phyloP scores from a whole-genome alignment of 371 early-diverging fungal species.

The Mortierella sp. region DNA sequence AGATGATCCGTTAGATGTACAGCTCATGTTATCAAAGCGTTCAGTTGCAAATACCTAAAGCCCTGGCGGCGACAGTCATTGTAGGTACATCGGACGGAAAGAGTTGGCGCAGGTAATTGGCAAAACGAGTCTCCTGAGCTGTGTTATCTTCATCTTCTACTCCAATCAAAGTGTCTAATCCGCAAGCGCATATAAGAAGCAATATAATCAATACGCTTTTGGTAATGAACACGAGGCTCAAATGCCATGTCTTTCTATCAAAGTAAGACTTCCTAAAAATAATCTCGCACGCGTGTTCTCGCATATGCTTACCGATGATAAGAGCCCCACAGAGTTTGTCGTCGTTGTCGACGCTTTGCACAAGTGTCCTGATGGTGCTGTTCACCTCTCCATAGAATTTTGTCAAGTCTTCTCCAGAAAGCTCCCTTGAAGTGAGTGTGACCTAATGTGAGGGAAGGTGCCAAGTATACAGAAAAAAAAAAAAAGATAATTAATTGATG shows the following conservation, averaged over 20 bases:
- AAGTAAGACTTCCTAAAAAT: background rate
- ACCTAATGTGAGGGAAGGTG: constrained; percentile 18
- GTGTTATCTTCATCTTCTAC: constrained; percentile 90
- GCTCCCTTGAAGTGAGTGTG: constrained; percentile 34
- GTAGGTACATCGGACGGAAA: constrained; percentile 89
- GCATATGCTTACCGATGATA: constrained; percentile 65
- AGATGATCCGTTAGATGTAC: background rate
- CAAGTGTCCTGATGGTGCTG: constrained; percentile 69
- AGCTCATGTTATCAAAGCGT: background rate
- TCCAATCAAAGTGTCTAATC: constrained; percentile 85
- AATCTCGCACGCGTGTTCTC: background rate
- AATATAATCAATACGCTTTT: background rate
- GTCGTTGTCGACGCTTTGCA: constrained; percentile 65
- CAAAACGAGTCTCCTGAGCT: constrained; percentile 81
- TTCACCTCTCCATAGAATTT: constrained; percentile 65
- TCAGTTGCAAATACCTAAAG: constrained; percentile 68
- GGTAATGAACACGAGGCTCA: constrained; percentile 3
- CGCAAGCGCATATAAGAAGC: constrained; percentile 3
- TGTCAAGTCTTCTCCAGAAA: constrained; percentile 40
- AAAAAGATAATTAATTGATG: background rate
- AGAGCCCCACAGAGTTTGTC: constrained; percentile 78
- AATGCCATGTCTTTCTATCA: background rate
- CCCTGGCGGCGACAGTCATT: constrained; percentile 86
- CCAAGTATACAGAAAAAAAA: background rate
- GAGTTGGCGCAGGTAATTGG: constrained; percentile 86